Evolutionary conservation across 257 asterid species (phyloP).

Genomic region (Solanum microdontum): DNA sequence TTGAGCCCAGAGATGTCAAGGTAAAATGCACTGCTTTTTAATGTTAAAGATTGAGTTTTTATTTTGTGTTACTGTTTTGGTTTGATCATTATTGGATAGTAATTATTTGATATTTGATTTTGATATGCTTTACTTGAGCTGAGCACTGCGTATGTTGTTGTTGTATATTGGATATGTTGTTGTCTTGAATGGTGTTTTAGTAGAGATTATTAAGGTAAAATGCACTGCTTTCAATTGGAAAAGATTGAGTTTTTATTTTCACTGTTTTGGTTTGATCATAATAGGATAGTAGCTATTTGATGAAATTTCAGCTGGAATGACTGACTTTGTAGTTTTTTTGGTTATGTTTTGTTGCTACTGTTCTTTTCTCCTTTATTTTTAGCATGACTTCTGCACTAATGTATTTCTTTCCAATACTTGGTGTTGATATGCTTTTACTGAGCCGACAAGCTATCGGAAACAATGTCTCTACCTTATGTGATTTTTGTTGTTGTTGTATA

Average conservation of each 20-base stretch:
- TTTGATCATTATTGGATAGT: too few species aligned
- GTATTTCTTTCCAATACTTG: neutral
- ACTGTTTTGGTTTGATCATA: neutral
- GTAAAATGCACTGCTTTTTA: slow-evolving; percentile 12
- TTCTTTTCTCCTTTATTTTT: neutral
- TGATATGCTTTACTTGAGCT: neutral
- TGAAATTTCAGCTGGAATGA: neutral
- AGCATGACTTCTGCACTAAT: neutral
- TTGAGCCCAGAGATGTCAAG: slow-evolving; percentile 27
- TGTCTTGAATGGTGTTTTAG: neutral
- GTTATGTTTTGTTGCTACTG: neutral
- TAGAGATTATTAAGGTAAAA: neutral
- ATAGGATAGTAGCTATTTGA: neutral
- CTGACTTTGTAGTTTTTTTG: neutral
- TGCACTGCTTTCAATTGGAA: neutral
- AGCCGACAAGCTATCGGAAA: neutral
- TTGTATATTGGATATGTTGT: neutral
- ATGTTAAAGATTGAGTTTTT: neutral
- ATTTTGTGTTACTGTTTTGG: neutral
- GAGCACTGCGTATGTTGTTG: neutral
- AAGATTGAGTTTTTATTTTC: neutral
- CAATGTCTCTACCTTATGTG: neutral
- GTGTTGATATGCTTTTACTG: neutral
- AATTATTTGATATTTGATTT: neutral
- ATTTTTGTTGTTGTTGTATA: neutral